Evolutionary conservation across 2,329 filamentous ascomycete species (phyloP).

Genomic region (Alternaria sp.): DNA sequence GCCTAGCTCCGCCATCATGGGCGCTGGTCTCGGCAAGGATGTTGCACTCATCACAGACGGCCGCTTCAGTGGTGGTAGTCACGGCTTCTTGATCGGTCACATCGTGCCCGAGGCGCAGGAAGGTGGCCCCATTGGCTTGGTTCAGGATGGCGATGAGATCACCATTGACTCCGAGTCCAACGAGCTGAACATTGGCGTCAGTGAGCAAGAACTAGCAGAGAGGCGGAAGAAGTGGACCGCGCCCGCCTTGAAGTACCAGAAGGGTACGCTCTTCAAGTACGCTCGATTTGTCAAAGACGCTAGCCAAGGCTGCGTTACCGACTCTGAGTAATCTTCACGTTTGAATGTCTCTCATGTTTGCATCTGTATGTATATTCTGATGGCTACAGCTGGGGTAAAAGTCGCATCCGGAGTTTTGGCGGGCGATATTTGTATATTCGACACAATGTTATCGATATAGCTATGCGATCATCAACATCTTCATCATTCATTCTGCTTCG

Average conservation of each 20-base stretch:
- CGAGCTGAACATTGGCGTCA: constrained; percentile 69
- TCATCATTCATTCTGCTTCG: background rate
- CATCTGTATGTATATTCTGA: background rate
- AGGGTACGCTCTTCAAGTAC: constrained; percentile 67
- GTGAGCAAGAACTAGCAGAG: constrained; percentile 65
- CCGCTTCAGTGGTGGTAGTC: constrained; percentile 79
- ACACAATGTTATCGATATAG: background rate
- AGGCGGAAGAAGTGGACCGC: constrained; percentile 60
- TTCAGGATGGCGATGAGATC: constrained; percentile 80
- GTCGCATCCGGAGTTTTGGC: background rate
- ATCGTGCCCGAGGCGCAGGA: constrained; percentile 87
- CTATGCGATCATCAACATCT: background rate
- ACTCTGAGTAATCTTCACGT: constrained; percentile 43
- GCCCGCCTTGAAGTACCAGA: constrained; percentile 63
- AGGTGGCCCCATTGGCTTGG: constrained; percentile 82
- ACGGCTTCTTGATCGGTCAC: constrained; percentile 88
- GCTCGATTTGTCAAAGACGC: constrained; percentile 63
- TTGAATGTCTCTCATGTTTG: background rate
- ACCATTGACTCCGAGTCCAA: constrained; percentile 81
- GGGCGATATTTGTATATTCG: background rate
- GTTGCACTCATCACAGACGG: constrained; percentile 77
- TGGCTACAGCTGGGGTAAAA: constrained; percentile 2
- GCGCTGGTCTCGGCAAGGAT: constrained; percentile 73
- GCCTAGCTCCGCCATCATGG: constrained; percentile 75
- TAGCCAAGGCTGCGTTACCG: constrained; percentile 66